Base-by-base conservation (phyloP, 2,329 filamentous ascomycete species). In the Aspergillus fijiensis region DNA sequence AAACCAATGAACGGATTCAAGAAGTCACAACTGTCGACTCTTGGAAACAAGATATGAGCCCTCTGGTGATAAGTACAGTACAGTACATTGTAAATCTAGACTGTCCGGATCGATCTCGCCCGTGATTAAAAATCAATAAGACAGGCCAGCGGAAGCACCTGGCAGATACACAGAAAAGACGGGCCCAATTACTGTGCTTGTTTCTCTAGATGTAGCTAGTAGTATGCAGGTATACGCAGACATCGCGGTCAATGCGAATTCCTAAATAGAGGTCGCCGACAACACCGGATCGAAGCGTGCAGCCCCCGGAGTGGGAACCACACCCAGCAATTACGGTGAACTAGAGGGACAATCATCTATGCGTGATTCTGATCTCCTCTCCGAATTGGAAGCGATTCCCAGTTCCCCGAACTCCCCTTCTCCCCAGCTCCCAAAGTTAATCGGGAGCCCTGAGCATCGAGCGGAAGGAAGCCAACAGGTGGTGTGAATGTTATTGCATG, bases 401-500 rank as follows among this genome's bases (percentile, higher is more conserved):
- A 7, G 39, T 45, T 45, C 39, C 33, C 33, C 33, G 33, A 35
- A 12, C 14, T 35, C 14, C 33, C 14, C 33, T 35, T 35, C 33
- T 35, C 12, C 12, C 33, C 33, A 12, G 16, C 14, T 35, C 33
- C 33, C 33, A 35, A 35, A 35, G 33, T 35, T 16, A 12, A 35
- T 35, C 33, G 11, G 33, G 14, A 35, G 33, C 33, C 33, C 33
- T 35, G 33, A 35, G 33, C 33, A 12, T 35, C 33, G 39, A 48
- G 29, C 14, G 50, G 55, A 42, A 25, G 48, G 47, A 11, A 51
- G 29, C 39, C 35, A 45, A 35, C 33, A 35, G 33, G 33, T 35
- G 33, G 57, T 52, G 50, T 57, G 57, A 57, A 60, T 35, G 19
- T 29, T 53, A 52, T 49, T 55, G 48, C 60, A 57, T 62, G 60